Evolutionary conservation across 1,284 basidiomycete species (phyloP).

Genomic region (Irpex rosettiformis): DNA sequence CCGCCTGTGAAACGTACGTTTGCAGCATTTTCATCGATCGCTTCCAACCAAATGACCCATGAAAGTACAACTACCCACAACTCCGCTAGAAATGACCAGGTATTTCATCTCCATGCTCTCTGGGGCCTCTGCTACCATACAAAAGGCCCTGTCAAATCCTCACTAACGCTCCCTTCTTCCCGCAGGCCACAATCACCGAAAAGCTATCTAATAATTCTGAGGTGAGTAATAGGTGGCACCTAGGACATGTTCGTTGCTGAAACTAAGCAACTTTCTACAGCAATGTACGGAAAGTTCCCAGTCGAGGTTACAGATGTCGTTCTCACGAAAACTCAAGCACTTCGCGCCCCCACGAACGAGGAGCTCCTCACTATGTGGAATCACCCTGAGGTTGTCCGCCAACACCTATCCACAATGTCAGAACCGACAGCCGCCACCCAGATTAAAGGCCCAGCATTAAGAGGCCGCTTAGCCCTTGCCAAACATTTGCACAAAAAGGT

Average conservation of each 20-base stretch:
- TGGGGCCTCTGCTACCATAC: neutral
- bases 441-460: neutral
- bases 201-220: neutral
- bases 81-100: neutral
- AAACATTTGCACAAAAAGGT: neutral
- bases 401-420: neutral
- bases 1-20: neutral
- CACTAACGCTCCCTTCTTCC: neutral
- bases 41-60: neutral
- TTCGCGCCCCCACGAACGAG: neutral
- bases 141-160: neutral
- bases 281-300: neutral
- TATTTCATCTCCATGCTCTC: neutral
- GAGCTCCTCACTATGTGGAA: constrained; percentile 2
- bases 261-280: neutral
- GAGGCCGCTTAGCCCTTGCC: neutral
- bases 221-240: neutral
- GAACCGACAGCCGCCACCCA: neutral
- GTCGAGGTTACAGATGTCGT: neutral
- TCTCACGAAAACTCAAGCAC: neutral
- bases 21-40: neutral
- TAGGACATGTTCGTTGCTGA: neutral
- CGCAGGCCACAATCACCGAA: neutral
- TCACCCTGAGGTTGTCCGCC: neutral
- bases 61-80: neutral